Percentiles rank a stretch among this genome's conserved stretches.
These are phyloP conservation scores for Debaryomycetaceae sp. DNA, from an alignment of 1,139 yeast species.

Conservation along the genomic window DNA sequence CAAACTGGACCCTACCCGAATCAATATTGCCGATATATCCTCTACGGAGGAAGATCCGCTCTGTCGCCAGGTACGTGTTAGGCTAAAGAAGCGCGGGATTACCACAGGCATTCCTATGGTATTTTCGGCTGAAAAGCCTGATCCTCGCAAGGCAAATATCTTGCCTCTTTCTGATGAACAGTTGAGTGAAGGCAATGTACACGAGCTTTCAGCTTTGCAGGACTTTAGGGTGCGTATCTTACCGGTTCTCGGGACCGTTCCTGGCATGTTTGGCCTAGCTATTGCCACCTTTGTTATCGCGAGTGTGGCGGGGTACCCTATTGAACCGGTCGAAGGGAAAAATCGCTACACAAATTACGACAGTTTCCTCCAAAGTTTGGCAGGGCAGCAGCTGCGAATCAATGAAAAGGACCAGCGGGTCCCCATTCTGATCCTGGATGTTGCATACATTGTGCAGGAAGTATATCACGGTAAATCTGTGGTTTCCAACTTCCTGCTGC, in stretches of 20 bases:
- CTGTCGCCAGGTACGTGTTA: conserved; percentile 77
- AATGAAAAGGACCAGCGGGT: conserved; percentile 61
- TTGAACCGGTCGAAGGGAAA: conserved; percentile 86
- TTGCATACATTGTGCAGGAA: conserved; percentile 82
- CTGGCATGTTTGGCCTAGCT: conserved; percentile 89
- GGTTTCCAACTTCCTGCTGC: conserved; percentile 72
- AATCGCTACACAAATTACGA: conserved; percentile 79
- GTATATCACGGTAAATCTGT: conserved; percentile 88
- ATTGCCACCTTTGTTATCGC: conserved; percentile 79
- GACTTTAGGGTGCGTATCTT: conserved; percentile 88
- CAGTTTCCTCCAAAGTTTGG: conserved; percentile 66
- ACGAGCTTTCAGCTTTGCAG: conserved; percentile 73
- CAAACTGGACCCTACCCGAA: conserved; percentile 37
- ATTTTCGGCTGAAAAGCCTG: conserved; percentile 92
- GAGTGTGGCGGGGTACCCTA: conserved; percentile 73
- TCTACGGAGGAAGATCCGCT: conserved; percentile 84
- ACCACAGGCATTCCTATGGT: conserved; percentile 72
- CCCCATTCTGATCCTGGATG: conserved; percentile 62
- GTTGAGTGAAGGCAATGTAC: conserved; percentile 70
- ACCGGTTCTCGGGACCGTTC: conserved; percentile 94
- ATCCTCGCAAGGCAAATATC: conserved; percentile 80
- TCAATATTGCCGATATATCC: conserved; percentile 34
- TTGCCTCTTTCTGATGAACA: conserved; percentile 78
- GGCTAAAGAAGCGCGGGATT: conserved; percentile 72
- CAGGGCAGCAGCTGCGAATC: conserved; percentile 77